Conservation (phyloP, 2,329 filamentous ascomycete species). For the Akanthomyces dipterigenus region DNA sequence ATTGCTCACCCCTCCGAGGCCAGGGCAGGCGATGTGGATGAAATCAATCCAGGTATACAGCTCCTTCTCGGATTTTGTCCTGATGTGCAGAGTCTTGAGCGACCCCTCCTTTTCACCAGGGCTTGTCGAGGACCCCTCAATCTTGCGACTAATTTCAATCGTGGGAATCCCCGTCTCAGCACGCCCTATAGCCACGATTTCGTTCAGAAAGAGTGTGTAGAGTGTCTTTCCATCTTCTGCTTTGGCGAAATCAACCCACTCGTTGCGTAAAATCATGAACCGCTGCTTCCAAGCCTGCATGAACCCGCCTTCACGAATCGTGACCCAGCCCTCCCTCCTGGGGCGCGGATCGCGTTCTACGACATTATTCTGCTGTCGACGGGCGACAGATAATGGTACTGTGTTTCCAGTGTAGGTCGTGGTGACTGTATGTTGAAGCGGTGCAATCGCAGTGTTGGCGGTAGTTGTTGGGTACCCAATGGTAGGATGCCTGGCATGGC, state of each 20-base stretch:
- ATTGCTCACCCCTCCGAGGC: constrained; percentile 90
- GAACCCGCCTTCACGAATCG: constrained; percentile 76
- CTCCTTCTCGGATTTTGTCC: constrained; percentile 82
- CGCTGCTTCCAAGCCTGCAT: constrained; percentile 76
- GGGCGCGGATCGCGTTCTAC: constrained; percentile 54
- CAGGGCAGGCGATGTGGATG: constrained; percentile 84
- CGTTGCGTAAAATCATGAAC: constrained; percentile 77
- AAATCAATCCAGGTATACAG: constrained; percentile 94
- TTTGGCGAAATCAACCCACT: constrained; percentile 82
- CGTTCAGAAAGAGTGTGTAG: constrained; percentile 68
- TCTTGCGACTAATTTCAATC: constrained; percentile 73
- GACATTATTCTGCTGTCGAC: constrained; percentile 44
- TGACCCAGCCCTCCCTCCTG: constrained; percentile 67
- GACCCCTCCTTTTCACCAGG: constrained; percentile 66
- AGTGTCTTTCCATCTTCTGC: constrained; percentile 72
- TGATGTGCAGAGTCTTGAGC: constrained; percentile 72
- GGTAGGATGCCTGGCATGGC: neutral
- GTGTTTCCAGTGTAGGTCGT: constrained; percentile 60
- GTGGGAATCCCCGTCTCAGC: constrained; percentile 79
- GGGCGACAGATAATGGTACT: constrained; percentile 54
- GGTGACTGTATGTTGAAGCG: constrained; percentile 50
- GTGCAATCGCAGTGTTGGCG: constrained; percentile 63
- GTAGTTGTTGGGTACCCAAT: constrained; percentile 5
- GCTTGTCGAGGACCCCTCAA: constrained; percentile 56
- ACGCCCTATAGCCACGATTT: constrained; percentile 74